Evolutionary conservation across 2,329 filamentous ascomycete species (phyloP).

Genomic region (Xylariaceae sp.): DNA sequence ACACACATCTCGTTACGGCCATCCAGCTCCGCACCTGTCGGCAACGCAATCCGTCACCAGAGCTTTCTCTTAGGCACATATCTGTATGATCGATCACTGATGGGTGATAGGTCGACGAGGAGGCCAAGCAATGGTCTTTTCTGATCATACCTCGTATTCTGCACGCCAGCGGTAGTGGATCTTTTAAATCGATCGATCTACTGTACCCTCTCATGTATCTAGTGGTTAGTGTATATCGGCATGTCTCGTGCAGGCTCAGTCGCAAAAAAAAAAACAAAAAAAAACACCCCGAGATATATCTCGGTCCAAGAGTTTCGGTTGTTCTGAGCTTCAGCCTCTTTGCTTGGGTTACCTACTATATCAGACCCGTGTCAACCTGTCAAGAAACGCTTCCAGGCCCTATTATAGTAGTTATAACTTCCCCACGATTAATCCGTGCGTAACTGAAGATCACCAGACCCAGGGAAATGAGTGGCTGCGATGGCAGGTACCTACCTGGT

Average conservation of each 20-base stretch:
- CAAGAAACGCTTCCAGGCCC: neutral
- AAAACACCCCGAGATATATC: neutral
- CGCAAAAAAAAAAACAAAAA: no score
- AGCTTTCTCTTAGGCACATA: no score
- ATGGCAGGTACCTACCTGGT: neutral
- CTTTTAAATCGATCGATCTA: conserved; percentile 7
- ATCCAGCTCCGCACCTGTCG: no score
- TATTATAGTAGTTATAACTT: neutral
- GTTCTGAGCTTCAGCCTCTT: no score
- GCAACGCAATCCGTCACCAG: no score
- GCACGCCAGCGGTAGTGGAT: conserved; percentile 1
- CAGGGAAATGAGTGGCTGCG: neutral
- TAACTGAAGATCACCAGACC: neutral
- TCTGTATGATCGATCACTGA: neutral
- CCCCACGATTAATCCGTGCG: neutral
- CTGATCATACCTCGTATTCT: conserved; percentile 14
- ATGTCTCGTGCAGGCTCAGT: neutral
- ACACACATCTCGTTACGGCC: no score
- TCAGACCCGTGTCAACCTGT: neutral
- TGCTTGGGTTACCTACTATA: neutral
- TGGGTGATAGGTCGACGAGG: neutral
- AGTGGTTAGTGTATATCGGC: neutral
- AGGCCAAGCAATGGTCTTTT: neutral
- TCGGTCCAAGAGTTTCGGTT: neutral
- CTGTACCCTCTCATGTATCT: neutral